Evolutionary conservation across 2,329 filamentous ascomycete genomes (phyloP), one percentile per base, ranked within the genome.

Genomic region (Phaeosphaeria sp.): DNA sequence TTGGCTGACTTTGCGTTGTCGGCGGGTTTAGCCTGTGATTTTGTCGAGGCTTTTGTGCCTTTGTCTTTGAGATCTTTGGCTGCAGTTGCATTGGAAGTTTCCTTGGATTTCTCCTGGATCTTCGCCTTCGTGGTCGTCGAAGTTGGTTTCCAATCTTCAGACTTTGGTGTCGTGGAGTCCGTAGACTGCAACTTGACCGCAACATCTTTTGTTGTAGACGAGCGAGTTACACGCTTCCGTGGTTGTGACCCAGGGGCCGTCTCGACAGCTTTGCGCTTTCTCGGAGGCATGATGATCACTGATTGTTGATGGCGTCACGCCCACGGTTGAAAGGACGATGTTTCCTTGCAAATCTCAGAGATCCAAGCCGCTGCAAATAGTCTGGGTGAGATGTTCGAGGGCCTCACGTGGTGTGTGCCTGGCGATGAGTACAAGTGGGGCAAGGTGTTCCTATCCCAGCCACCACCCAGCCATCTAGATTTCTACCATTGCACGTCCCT

Each of bases 211-310:
- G 30, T 56, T 17, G 56, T 55, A 18, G 59, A 63, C n/a, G 62
- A 59, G 1, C 65, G 59, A 5, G 65, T 67, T 9, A 55, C 44
- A 3, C 65, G 65, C 43, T 48, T 55, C 5, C 50, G 61, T 6
- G 49, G n/a, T 1, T 18, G 46, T 25, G 46, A 30, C 25, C 7
- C 25, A 0, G 43, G 22, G 4, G 17, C 47, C n/a, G 49, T 5
- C 2, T 55, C 50, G 5, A 33, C 15, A 10, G 41, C 7, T 30
- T 56, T 58, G 27, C 52, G 59, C 23, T 60, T 58, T 41, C 58
- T 63, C 4, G 57, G 50, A 1, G 58, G 44, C 60, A 65, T 65
- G 15, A 33, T 47, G 33, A 15, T 15, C 11, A 7, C 11, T 22
- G 3, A n/a, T 17, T 21, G n/a, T n/a, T 36, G 30, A 36, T 36